A percentile compares a stretch with the other conserved stretches of the same genome.
These are phyloP conservation scores for Chlamydomonas applanata DNA, from an alignment of 139 green algal genomes.

Conservation along the genomic window DNA sequence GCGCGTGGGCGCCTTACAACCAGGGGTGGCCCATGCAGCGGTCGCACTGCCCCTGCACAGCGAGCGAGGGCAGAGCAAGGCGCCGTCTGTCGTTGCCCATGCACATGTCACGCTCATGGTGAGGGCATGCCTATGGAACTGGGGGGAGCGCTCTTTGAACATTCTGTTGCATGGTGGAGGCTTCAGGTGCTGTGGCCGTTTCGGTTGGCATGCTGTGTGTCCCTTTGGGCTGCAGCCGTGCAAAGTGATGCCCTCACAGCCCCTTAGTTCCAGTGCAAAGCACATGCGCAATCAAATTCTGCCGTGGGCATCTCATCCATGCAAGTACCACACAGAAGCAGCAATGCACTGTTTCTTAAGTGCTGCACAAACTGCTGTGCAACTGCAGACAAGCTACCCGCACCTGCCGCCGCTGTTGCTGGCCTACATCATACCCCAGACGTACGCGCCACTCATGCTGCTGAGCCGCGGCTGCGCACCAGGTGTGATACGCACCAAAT, in stretches of 20 bases:
- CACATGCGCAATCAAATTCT: too few relatives aligned
- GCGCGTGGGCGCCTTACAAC: conserved; percentile 13
- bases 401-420: background rate
- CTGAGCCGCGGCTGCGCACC: background rate
- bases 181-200: too few relatives aligned
- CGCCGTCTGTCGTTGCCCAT: background rate
- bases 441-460: conserved; percentile 4
- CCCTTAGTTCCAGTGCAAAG: too few relatives aligned
- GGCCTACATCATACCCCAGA: conserved; percentile 6
- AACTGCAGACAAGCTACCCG: conserved; percentile 3
- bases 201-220: too few relatives aligned
- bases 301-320: too few relatives aligned
- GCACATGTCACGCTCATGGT: conserved; percentile 8
- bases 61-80: background rate
- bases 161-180: background rate
- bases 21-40: conserved; percentile 3
- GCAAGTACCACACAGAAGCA: too few relatives aligned
- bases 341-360: too few relatives aligned
- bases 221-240: too few relatives aligned
- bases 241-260: too few relatives aligned
- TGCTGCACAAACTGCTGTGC: too few relatives aligned
- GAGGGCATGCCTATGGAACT: background rate
- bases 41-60: conserved; percentile 27
- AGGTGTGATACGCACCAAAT: background rate
- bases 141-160: background rate